Evolutionary conservation across 2,329 filamentous ascomycete species (phyloP), one percentile per base, ranked within the genome.

Genomic region (Epichloe sibirici): DNA sequence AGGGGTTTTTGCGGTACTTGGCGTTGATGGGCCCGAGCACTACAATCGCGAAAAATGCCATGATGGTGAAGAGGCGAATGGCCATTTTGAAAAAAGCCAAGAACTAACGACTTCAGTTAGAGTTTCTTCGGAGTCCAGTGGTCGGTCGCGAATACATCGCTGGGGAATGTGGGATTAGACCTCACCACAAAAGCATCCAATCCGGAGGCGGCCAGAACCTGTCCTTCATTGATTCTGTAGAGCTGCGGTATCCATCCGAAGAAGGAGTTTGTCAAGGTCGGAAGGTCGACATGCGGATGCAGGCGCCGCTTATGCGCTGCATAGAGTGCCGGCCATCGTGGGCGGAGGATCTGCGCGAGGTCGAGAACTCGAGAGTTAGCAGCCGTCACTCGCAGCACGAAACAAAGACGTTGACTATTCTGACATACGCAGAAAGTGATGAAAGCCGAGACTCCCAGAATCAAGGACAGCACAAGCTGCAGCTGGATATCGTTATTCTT

Each of bases 51-150:
- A 97, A 89, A 67, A 95, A 81, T 53, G 93, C 79, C 61, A 94
- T 86, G 49, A 86, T 72, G 15, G 79, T 72, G 49, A 97, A 83
- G 59, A 96, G 86, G 56, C 86, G 88, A 58, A 90, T 87, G 12
- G 91, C 85, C 82, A 97, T 93, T 66, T 90, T 94, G 76, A 96
- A 97, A 70, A 98, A 98, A 15, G 85, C 81, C 13, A 98, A 76
- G 65, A 98, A 96, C 79, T 71, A 28, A 15, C 9, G 5, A n/a
- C 9, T 2, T 31, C 6, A 9, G 52, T 67, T 51, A 64, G 55
- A 51, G 49, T 37, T 17, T 42, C 37, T 12, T n/a, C 6, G 6
- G 45, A 21, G 17, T 35, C 15, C 28, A 34, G 28, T 15, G 35
- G 28, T 46, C 49, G 15, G n/a, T 35, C 49, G 15, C 25, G 13